Evolutionary conservation across 164 flowering plant genomes (phyloP), one percentile per base, ranked within the genome.

Genomic region (Dillenia turbinata): DNA sequence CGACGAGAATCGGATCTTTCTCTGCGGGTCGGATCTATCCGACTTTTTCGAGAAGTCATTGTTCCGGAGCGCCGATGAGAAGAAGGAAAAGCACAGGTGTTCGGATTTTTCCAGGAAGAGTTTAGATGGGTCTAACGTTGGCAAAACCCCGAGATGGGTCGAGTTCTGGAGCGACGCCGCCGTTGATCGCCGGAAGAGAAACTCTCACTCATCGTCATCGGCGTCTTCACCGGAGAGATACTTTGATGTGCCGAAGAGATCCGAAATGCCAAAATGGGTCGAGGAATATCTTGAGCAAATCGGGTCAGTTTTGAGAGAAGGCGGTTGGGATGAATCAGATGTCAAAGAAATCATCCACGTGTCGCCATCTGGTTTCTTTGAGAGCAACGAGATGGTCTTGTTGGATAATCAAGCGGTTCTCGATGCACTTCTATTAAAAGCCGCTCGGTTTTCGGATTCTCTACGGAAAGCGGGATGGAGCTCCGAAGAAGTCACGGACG

Each of bases 101-200:
- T 59, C 81, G 16, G 69, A 75, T 55, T 75, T 71, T 62, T 80
- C 83, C 0, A 66, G 95, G 33, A 71, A 85, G 49, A 89, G 91
- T 61, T 63, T 83, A 33, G 98, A 86, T 64, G 66, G 72, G 52
- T 69, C 49, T 22, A 11, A 73, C 52, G 81, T 76, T 3, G 78
- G 71, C 8, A 73, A 77, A 24, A 81, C 88, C 9, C 94, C 94
- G 45, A 68, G 99, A 53, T 95, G 99, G 99, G 88, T 95, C 12
- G 99, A 95, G 73, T 95, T 95, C 74, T 95, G 99, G 99, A 84
- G 85, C 65, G 99, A 95, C 62, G 96, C 92, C 3, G 89, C 94
- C 9, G 58, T 73, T 1, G 88, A 85, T 60, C 76, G 86, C n/a
- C 75, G 86, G 33, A 68, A 85, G 53, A 74, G 96, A 52, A 86